A percentile compares a stretch with the other conserved stretches of the same genome.
Conservation (phyloP, 2,329 filamentous ascomycete genomes). For the Paecilomyces dactylethromorphus region DNA sequence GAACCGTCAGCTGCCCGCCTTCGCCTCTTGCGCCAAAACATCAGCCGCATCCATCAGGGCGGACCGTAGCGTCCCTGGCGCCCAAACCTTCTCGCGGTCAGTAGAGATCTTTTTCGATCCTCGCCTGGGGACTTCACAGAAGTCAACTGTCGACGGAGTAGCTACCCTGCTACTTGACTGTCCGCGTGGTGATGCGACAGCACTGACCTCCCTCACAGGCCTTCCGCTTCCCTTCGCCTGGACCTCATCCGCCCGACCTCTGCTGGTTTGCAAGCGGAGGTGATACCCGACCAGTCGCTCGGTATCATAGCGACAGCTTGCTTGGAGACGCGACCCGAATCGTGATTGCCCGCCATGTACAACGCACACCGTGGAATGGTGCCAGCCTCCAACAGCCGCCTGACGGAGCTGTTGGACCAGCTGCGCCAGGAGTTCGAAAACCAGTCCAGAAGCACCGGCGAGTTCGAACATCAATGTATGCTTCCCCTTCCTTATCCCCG, state of each 20-base stretch:
- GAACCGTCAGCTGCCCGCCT: conserved; percentile 6
- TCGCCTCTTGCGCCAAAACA: conserved; percentile 30
- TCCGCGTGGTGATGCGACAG: conserved; percentile 17
- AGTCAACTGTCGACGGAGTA: background rate
- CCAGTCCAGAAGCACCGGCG: conserved; percentile 71
- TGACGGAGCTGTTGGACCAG: conserved; percentile 88
- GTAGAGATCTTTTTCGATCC: background rate
- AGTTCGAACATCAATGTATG: conserved; percentile 92
- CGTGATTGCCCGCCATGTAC: conserved; percentile 58
- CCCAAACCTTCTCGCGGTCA: background rate
- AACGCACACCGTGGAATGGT: conserved; percentile 78
- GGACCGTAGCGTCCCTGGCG: background rate
- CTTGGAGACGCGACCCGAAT: background rate
- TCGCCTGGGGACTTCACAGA: background rate
- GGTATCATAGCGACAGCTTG: background rate
- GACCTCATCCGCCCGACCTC: background rate
- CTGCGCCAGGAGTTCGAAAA: conserved; percentile 86
- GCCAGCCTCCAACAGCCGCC: conserved; percentile 61
- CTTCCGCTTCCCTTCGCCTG: conserved; percentile 2
- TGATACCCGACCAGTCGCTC: background rate
- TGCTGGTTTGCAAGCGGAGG: background rate
- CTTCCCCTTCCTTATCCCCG: conserved; percentile 18
- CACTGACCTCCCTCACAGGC: conserved; percentile 11
- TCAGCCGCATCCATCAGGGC: conserved; percentile 16
- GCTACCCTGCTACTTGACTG: conserved; percentile 6